Evolutionary conservation across 495 filamentous ascomycete species (phyloP), one percentile per base, ranked within the genome.

Genomic region (Penicillium riverlandense): DNA sequence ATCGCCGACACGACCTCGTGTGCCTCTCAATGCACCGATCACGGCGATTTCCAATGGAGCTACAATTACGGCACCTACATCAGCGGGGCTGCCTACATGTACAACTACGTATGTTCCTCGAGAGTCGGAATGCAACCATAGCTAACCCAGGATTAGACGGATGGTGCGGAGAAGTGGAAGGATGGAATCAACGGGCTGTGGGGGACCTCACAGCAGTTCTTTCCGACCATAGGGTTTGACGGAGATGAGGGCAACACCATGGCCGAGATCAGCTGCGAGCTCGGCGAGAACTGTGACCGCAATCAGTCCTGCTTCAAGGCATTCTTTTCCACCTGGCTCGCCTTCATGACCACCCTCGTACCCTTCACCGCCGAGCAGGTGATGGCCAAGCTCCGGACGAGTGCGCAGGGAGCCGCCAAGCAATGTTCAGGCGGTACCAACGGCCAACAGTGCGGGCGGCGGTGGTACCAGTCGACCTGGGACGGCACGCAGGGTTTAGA

Each of bases 301-400:
- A 87, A 91, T 54, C 79, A 86, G 59, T 71, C 71, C 41, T 77
- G 73, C 35, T 90, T 88, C 73, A 91, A 90, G 63, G 84, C 83
- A 8, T 84, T 86, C 52, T 67, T 88, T 12, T 64, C 80, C 32
- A 79, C 79, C 7, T 88, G 82, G 84, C 68, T 91, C 57, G 78
- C 80, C 2, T 75, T 75, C 31, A 74, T 78, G 31, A 69, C 79
- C 8, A 79, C 80, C 44, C 71, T 90, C 47, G 85, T 81, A 6
- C 84, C 86, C 4, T 78, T 71, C 45, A 83, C 78, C 8, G 61
- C 57, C 36, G 66, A 75, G 29, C 48, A 58, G 8, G 77, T 90
- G 37, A 62, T 74, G 54, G 74, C 79, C 1, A 71, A 77, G 40
- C 58, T 91, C 9, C 52, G 62, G 41, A 64, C 65, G 10, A 78